These are phyloP conservation scores for Trichomonascaceae sp. DNA, from an alignment of 1,139 yeast genomes.

Conservation along the genomic window DNA sequence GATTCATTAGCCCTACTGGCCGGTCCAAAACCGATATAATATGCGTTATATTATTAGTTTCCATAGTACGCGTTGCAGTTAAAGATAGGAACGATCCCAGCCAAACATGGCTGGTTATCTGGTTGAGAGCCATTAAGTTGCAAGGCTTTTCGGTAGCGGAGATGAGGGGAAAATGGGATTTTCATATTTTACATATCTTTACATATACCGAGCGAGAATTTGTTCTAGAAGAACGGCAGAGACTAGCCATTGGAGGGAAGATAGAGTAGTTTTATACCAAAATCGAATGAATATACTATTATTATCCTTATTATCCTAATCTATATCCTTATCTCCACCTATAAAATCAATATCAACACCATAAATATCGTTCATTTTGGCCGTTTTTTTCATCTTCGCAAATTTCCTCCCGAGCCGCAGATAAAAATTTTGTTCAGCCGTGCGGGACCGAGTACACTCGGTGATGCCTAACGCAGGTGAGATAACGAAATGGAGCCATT, in stretches of 20 bases:
- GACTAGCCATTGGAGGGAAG: no score
- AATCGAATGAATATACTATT: no score
- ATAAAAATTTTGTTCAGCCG: neutral
- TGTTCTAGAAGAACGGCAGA: neutral
- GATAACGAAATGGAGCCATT: neutral
- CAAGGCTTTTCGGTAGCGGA: neutral
- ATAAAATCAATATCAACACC: neutral
- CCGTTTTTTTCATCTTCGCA: no score
- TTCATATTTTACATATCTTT: neutral
- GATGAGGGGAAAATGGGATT: neutral
- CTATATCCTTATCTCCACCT: neutral
- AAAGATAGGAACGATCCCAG: constrained; percentile 32
- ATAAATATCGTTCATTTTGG: neutral
- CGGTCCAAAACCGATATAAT: constrained; percentile 56
- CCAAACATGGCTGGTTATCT: constrained; percentile 29
- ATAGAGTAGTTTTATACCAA: no score
- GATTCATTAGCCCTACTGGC: constrained; percentile 30
- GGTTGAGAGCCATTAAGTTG: constrained; percentile 22
- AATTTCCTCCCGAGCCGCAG: neutral
- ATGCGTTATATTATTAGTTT: constrained; percentile 46
- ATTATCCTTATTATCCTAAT: neutral
- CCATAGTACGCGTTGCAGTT: constrained; percentile 25
- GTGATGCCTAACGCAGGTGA: neutral
- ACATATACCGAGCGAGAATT: neutral
- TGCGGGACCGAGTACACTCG: neutral